Conservation (phyloP, 176 grass and related monocot genomes). For the Oryza rufipogon region DNA sequence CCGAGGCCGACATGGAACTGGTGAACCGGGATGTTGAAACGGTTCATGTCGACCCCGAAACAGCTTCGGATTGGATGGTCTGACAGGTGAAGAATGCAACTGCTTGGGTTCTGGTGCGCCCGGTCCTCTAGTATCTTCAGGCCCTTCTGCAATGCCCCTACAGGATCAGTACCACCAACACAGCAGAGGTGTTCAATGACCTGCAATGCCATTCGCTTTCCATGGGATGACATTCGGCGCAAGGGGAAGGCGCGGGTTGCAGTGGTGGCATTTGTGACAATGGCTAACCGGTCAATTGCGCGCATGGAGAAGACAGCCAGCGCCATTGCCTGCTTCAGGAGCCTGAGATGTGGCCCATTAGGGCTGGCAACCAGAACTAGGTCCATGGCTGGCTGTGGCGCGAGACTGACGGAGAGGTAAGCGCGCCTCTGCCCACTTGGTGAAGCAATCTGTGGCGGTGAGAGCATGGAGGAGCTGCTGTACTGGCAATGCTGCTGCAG, state of each 20-base stretch:
- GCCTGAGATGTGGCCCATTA: constrained; percentile 84
- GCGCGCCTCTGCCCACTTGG: constrained; percentile 55
- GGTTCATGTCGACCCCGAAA: constrained; percentile 41
- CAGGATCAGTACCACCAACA: constrained; percentile 63
- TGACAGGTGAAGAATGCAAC: constrained; percentile 79
- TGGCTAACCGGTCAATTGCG: constrained; percentile 74
- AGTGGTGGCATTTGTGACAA: constrained; percentile 82
- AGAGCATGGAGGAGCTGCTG: constrained; percentile 57
- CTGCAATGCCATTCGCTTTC: constrained; percentile 80
- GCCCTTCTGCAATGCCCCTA: constrained; percentile 82
- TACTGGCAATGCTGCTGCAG: constrained; percentile 56
- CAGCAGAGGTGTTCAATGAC: constrained; percentile 89
- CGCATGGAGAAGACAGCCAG: constrained; percentile 88
- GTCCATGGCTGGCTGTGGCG: constrained; percentile 79
- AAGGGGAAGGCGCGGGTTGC: constrained; percentile 89
- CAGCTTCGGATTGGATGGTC: constrained; percentile 55
- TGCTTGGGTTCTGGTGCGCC: constrained; percentile 77
- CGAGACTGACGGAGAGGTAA: constrained; percentile 75
- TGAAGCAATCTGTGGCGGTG: constrained; percentile 41
- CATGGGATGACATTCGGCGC: constrained; percentile 82
- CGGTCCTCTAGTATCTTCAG: constrained; percentile 91
- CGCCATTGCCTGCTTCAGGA: constrained; percentile 89
- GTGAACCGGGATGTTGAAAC: constrained; percentile 55
- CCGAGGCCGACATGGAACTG: constrained; percentile 83
- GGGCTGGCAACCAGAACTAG: constrained; percentile 82